Conservation (phyloP, 805 yeast species). For the Novakomyces olei region DNA sequence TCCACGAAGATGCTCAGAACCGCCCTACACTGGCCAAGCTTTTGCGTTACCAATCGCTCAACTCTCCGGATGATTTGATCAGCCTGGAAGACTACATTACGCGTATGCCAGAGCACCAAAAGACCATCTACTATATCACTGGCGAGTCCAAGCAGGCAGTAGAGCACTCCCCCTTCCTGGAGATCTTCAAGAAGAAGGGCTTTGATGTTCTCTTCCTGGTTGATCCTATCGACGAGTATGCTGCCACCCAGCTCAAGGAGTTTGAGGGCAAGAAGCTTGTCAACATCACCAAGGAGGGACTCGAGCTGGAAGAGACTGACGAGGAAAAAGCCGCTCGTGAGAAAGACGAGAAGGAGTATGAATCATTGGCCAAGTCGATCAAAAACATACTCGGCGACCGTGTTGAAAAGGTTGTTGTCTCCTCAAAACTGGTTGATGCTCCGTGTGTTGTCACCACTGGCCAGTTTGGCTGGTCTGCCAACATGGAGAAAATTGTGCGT, state of each 20-base stretch:
- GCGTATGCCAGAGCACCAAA: conserved; percentile 99
- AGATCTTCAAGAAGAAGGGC: conserved; percentile 93
- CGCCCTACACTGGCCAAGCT: conserved; percentile 87
- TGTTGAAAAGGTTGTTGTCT: conserved; percentile 97
- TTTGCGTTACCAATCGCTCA: conserved; percentile 91
- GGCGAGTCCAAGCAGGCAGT: conserved; percentile 97
- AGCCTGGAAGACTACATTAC: conserved; percentile 93
- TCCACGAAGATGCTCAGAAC: conserved; percentile 98
- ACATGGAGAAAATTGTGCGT: conserved; percentile 99
- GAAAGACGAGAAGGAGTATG: conserved; percentile 75
- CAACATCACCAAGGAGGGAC: conserved; percentile 97
- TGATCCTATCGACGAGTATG: conserved; percentile 99
- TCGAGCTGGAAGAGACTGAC: conserved; percentile 83
- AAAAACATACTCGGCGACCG: conserved; percentile 95
- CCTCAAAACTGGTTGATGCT: conserved; percentile 89
- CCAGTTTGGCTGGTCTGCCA: conserved; percentile 99
- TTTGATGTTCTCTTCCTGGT: conserved; percentile 93
- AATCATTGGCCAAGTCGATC: conserved; percentile 82
- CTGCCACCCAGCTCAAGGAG: conserved; percentile 97
- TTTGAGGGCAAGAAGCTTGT: conserved; percentile 97
- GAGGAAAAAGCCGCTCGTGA: conserved; percentile 93
- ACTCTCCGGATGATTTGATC: conserved; percentile 80
- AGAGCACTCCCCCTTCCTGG: conserved; percentile 97
- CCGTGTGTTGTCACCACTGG: conserved; percentile 99
- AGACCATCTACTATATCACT: conserved; percentile 97